phyloP scores from a whole-genome alignment of 345 rosid species.

The Toxicodendron radicans region DNA sequence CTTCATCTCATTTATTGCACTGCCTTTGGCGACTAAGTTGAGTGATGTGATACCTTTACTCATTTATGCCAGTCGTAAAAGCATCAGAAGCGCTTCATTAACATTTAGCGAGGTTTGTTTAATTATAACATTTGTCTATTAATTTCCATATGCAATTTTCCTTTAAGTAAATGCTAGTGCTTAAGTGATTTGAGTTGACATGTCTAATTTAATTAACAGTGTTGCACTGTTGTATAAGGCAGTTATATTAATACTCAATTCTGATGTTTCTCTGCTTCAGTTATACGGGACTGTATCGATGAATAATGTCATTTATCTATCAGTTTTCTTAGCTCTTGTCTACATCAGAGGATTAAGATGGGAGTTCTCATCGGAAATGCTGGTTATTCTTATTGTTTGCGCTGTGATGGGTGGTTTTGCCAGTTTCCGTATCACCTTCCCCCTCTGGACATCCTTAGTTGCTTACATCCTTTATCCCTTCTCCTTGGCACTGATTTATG shows the following conservation, averaged over 20 bases:
- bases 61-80: constrained; percentile 77
- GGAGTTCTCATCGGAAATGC: no score
- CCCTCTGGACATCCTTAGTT: constrained; percentile 57
- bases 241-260: no score
- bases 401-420: no score
- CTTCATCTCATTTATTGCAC: constrained; percentile 87
- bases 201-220: no score
- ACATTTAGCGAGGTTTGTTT: constrained; percentile 87
- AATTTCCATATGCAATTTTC: neutral
- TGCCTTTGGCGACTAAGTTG: constrained; percentile 91
- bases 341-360: no score
- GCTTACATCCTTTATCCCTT: no score
- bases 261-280: constrained; percentile 43
- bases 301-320: constrained; percentile 86
- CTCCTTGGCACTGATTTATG: no score
- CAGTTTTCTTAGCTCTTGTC: constrained; percentile 86
- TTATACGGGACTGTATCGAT: constrained; percentile 87
- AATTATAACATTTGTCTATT: neutral
- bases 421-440: no score
- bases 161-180: no score
- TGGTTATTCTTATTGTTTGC: no score
- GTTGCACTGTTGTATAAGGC: no score
- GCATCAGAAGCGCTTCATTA: constrained; percentile 71
- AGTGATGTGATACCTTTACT: constrained; percentile 94
- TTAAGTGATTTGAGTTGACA: no score